Evolutionary conservation across 768 basidiomycete species (phyloP), one percentile per base, ranked within the genome.

Genomic region (Peribolospora kevripleyi): DNA sequence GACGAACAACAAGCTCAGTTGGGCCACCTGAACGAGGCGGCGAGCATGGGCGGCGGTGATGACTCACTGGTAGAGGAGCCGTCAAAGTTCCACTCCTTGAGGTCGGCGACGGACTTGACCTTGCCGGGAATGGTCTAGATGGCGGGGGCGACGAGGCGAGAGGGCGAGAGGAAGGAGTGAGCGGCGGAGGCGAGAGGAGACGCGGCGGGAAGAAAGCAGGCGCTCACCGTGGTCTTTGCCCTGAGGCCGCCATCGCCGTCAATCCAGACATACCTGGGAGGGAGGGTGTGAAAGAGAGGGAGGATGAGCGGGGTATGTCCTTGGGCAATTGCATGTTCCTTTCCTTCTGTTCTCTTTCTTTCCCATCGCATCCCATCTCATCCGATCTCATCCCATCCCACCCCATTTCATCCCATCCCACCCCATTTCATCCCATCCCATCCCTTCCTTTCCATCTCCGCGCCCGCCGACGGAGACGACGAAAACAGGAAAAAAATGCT

Each of bases 1-100:
- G 25, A 25, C 25, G 25, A 25, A 25, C 25, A 25, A 25, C 25
- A 25, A 25, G 25, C 25, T 25, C 25, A 39, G 64, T 65, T 45
- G 61, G 61, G 61, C 8, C 62, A 63, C n/a, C 55, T 13, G 48
- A 36, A 50, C 13, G 36, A 37, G 13, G 9, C 25, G 25, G 25
- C 8, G 8, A 37, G 36, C 48, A 9, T 9, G 25, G 11, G 8
- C 25, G 7, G 48, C 36, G 13, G 36, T 2, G 9, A 13, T 9
- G 9, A 37, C 25, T 8, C 48, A 25, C 9, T 8, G 11, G 36
- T 40, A 46, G 85, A 90, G 51, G 87, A 91, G 63, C 91, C 91
- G 67, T 98, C 91, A 66, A 98, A 98, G 74, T 97, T 91, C 91
- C 91, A 98, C 68, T 84, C 78, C 64, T 91, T 87, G 61, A 97